Evolutionary conservation across 352 stramenopile genomes (phyloP).

Genomic region (Thalassiosira pacifica): DNA sequence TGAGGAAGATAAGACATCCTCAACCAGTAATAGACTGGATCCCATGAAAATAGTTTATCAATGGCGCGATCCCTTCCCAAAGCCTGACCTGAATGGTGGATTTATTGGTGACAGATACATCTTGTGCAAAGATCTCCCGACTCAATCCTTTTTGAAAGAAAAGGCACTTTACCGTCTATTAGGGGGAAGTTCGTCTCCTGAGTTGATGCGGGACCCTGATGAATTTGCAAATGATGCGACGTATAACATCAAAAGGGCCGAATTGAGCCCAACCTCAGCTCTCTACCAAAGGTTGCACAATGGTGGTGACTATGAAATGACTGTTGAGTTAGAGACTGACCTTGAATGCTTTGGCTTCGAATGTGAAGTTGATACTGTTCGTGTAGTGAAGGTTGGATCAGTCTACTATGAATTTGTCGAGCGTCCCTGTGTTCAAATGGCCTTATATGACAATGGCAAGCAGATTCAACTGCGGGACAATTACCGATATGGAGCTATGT

Average conservation of each 20-base stretch:
- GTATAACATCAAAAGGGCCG: constrained; percentile 40
- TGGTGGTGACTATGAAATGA: constrained; percentile 48
- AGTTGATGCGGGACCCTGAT: constrained; percentile 58
- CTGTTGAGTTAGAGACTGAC: constrained; percentile 53
- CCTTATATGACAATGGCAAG: constrained; percentile 74
- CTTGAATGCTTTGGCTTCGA: constrained; percentile 50
- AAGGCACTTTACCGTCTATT: constrained; percentile 69
- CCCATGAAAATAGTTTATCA: constrained; percentile 62
- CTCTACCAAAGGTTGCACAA: constrained; percentile 62
- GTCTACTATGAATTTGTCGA: constrained; percentile 84
- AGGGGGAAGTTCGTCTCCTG: constrained; percentile 50
- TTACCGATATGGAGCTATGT: constrained; percentile 53
- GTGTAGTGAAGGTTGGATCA: constrained; percentile 69
- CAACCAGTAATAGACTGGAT: constrained; percentile 60
- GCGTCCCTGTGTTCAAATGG: constrained; percentile 70
- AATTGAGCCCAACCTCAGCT: constrained; percentile 27
- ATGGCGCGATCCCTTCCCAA: constrained; percentile 81
- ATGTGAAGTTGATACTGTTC: constrained; percentile 75
- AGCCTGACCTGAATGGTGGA: constrained; percentile 59
- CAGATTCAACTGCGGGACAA: constrained; percentile 56
- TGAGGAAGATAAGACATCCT: constrained; percentile 23
- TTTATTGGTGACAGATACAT: constrained; percentile 78
- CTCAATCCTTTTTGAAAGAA: constrained; percentile 67
- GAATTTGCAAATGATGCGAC: constrained; percentile 35
- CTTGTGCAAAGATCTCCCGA: constrained; percentile 70